Conservation (phyloP, 345 rosid species). For the Iberis pinnata region DNA sequence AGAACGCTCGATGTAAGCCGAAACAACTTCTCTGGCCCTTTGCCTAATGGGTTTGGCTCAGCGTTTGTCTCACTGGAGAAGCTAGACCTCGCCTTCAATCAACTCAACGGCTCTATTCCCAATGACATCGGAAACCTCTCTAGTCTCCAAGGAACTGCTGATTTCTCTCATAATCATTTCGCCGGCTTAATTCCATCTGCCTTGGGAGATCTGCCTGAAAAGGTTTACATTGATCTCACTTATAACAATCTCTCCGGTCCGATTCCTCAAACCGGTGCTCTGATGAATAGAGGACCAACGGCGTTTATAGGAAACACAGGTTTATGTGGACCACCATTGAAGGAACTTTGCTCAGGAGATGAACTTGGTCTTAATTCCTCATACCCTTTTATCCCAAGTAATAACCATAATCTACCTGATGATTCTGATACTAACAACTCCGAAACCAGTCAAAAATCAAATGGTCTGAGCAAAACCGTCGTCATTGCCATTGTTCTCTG, state of each 20-base stretch:
- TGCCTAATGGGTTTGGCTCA: slow-evolving; percentile 66
- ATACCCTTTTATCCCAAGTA: slow-evolving; percentile 62
- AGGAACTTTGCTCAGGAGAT: slow-evolving; percentile 56
- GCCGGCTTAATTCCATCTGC: slow-evolving; percentile 72
- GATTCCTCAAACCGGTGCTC: slow-evolving; percentile 91
- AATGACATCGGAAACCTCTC: slow-evolving; percentile 73
- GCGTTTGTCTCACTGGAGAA: slow-evolving; percentile 60
- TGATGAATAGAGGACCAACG: slow-evolving; percentile 88
- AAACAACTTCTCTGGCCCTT: slow-evolving; percentile 68
- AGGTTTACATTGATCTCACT: slow-evolving; percentile 88
- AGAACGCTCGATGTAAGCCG: slow-evolving; percentile 65
- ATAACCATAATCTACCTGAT: slow-evolving; percentile 40
- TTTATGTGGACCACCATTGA: slow-evolving; percentile 90
- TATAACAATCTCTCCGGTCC: slow-evolving; percentile 85
- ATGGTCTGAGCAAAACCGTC: slow-evolving; percentile 56
- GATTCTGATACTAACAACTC: slow-evolving; percentile 29
- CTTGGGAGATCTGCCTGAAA: slow-evolving; percentile 80
- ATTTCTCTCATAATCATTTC: slow-evolving; percentile 81
- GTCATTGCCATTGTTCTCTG: slow-evolving; percentile 63
- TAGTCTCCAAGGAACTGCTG: slow-evolving; percentile 87
- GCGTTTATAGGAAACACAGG: slow-evolving; percentile 84
- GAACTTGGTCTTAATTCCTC: slow-evolving; percentile 48
- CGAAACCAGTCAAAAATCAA: slow-evolving; percentile 38
- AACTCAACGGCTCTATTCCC: slow-evolving; percentile 64
- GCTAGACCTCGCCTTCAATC: slow-evolving; percentile 77